phyloP scores from a whole-genome alignment of 179 eudicot species.

The Monotropa hypopitys region DNA sequence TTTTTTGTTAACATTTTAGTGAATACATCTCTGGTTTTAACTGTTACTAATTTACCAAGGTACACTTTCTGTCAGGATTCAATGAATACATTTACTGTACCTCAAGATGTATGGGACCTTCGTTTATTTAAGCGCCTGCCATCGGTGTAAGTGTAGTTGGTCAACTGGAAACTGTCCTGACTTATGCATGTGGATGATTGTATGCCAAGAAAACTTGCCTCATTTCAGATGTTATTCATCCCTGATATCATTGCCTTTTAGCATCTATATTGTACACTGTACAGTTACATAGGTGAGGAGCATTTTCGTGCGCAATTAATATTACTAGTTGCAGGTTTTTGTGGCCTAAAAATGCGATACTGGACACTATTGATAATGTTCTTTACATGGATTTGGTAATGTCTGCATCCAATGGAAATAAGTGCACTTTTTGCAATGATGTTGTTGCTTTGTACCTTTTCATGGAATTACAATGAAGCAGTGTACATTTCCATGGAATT shows the following conservation, averaged over 20 bases:
- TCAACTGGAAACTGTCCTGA: neutral
- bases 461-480: neutral
- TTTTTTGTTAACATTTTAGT: neutral
- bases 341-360: neutral
- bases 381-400: neutral
- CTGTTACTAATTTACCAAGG: neutral
- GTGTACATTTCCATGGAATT: neutral
- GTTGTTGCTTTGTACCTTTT: neutral
- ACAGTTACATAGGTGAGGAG: neutral
- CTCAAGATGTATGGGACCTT: conserved; percentile 86
- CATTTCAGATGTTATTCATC: neutral
- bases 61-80: conserved; percentile 40
- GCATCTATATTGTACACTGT: neutral
- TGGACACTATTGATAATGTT: neutral
- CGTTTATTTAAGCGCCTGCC: conserved; percentile 60
- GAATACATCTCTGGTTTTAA: conserved; percentile 3
- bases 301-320: neutral
- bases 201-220: neutral
- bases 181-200: neutral
- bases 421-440: neutral
- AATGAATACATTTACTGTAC: conserved; percentile 38
- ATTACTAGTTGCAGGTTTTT: neutral
- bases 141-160: conserved; percentile 53
- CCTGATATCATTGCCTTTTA: neutral
- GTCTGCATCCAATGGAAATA: neutral